Evolutionary conservation across 1,284 basidiomycete genomes (phyloP).

Genomic region (Ustilago cynodontis): DNA sequence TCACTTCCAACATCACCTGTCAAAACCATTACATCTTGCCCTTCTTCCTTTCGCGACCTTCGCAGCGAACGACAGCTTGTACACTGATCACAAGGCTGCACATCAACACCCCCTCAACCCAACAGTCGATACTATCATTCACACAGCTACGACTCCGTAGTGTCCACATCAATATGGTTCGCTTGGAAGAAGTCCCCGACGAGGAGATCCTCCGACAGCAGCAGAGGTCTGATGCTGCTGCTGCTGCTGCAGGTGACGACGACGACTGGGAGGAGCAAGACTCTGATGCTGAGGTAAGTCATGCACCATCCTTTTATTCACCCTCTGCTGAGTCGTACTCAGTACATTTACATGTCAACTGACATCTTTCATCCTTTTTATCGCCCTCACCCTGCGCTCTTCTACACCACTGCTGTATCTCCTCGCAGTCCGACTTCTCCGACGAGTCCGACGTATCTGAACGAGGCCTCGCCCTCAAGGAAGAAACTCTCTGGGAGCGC

Average conservation of each 20-base stretch:
- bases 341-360: too few relatives aligned
- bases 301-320: not conserved
- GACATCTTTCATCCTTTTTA: not conserved
- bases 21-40: too few relatives aligned
- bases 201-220: conserved; percentile 56
- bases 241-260: conserved; percentile 39
- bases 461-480: conserved; percentile 54
- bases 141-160: too few relatives aligned
- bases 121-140: too few relatives aligned
- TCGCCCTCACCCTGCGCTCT: too few relatives aligned
- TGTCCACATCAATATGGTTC: conserved; percentile 30
- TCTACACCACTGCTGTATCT: not conserved
- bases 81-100: too few relatives aligned
- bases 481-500: conserved; percentile 88
- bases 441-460: conserved; percentile 63
- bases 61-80: not conserved
- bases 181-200: conserved; percentile 55
- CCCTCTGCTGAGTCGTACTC: too few relatives aligned
- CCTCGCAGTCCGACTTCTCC: conserved; percentile 50
- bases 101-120: too few relatives aligned
- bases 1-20: not conserved
- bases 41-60: not conserved
- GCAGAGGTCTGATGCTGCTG: conserved; percentile 32
- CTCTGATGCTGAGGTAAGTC: conserved; percentile 48
- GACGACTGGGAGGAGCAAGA: conserved; percentile 49